Evolutionary conservation across 1,284 basidiomycete species (phyloP), one percentile per base, ranked within the genome.

Genomic region (Sporisorium iseilematis-ciliati): DNA sequence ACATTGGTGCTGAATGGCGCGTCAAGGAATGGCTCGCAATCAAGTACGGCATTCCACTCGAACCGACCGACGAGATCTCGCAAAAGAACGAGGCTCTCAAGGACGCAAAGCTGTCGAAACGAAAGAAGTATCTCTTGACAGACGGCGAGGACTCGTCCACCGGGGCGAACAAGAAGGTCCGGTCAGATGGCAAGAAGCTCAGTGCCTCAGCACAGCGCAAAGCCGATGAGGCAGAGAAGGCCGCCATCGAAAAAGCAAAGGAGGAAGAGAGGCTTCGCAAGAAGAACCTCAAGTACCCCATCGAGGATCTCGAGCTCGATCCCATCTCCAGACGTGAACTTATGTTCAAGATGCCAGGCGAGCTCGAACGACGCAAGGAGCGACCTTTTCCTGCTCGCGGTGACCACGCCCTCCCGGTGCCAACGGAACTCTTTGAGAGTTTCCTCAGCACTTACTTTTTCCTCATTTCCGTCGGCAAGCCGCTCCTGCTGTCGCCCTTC

Each of bases 391-490:
- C 88, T 23, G 87, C 88, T 3, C 90, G 89, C 8, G 88, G 90
- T 11, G 95, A 95, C 72, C 94, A 97, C 82, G 88, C 86, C 20
- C 86, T 97, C 51, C 93, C 94, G 0, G 89, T 91, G 46, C 88
- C 88, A 21, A 87, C 88, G 4, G 90, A 90, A 10, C 87, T 90
- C 7, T 95, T 97, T 75, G 95, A 97, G 83, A 87, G 89, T 20
- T 93, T 97, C 85, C 86, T 98, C 49, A 91, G 92, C 89, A 88
- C 90, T 20, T 99, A 95, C 93, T 94, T 93, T 85, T 97, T 97
- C 85, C 87, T 98, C 75, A 91, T 93, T 65, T 91, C 94, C 59
- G 94, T 94, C 86, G 93, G 94, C 8, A 91, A 92, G 88, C 91
- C 95, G 2, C 88, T 99, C 16, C 90, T 92, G 71, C 87, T 99